phyloP scores from a whole-genome alignment of 2,329 filamentous ascomycete species.

The Coniella vitis region DNA sequence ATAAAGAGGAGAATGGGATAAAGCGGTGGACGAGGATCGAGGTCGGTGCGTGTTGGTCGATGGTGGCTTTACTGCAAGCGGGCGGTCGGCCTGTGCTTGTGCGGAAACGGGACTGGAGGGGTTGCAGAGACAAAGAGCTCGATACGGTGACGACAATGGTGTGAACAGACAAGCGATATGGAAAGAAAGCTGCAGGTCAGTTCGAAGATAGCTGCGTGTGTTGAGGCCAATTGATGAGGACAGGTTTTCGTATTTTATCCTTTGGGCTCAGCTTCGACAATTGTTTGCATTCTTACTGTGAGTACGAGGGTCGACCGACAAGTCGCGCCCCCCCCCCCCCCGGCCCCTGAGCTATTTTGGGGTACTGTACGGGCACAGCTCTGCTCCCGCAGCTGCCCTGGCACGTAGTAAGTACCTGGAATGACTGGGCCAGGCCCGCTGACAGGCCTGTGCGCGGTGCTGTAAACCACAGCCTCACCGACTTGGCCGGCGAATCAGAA shows the following conservation, averaged over 20 bases:
- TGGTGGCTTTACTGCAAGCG: not conserved
- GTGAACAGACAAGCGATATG: no score
- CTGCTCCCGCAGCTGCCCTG: not conserved
- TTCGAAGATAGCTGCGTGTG: no score
- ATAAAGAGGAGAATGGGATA: no score
- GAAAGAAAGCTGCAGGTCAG: no score
- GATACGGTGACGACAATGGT: no score
- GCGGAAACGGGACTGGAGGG: no score
- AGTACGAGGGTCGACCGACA: not conserved
- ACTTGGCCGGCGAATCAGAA: not conserved
- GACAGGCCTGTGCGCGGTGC: not conserved
- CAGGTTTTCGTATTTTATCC: not conserved
- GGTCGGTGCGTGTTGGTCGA: not conserved
- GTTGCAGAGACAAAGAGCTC: not conserved
- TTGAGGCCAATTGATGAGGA: not conserved
- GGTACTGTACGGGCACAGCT: no score
- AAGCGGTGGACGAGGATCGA: no score
- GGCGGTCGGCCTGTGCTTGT: no score
- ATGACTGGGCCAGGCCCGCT: not conserved
- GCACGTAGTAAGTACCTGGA: not conserved
- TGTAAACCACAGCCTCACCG: not conserved
- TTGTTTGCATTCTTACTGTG: no score
- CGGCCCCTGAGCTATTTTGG: conserved; percentile 1
- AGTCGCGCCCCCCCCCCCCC: not conserved
- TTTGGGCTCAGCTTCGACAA: not conserved